Conservation (phyloP, 768 basidiomycete genomes). For the Tubosaeta sp. region DNA sequence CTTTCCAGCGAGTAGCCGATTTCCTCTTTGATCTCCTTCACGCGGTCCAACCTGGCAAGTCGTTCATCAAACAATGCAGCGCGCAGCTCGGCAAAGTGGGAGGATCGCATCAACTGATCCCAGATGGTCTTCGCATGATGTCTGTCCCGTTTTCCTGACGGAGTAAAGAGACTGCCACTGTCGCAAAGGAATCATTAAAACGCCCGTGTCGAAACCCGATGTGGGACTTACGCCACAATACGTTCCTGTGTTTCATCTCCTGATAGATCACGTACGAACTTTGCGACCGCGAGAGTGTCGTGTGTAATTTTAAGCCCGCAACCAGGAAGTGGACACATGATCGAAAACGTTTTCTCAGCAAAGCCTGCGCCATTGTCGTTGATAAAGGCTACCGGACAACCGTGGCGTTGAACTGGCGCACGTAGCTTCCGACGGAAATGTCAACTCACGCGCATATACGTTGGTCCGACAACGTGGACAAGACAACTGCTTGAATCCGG, state of each 20-base stretch:
- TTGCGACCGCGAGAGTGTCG: slow-evolving; percentile 38
- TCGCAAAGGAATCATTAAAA: not conserved
- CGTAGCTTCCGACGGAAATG: not conserved
- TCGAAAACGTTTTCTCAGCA: slow-evolving; percentile 38
- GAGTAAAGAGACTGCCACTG: slow-evolving; percentile 36
- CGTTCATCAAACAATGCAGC: slow-evolving; percentile 9
- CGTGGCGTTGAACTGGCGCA: not conserved
- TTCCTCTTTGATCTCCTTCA: slow-evolving; percentile 23
- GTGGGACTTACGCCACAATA: slow-evolving; percentile 35
- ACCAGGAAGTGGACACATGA: slow-evolving; percentile 32
- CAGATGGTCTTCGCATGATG: slow-evolving; percentile 28
- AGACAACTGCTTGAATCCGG: slow-evolving; percentile 23
- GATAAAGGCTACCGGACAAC: slow-evolving; percentile 35
- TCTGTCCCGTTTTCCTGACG: slow-evolving; percentile 23
- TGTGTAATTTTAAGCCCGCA: slow-evolving; percentile 42
- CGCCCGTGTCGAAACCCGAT: not conserved
- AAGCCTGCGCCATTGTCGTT: slow-evolving; percentile 43
- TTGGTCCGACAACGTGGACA: slow-evolving; percentile 35
- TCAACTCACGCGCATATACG: slow-evolving; percentile 31
- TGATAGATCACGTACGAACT: slow-evolving; percentile 40
- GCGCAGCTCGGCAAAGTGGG: slow-evolving; percentile 11
- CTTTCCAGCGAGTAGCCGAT: slow-evolving; percentile 24
- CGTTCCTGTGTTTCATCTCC: slow-evolving; percentile 15
- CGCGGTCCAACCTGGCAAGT: slow-evolving; percentile 23
- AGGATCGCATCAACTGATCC: slow-evolving; percentile 22